Base-by-base conservation (phyloP, 2,329 filamentous ascomycete species). In the Stenocarpella maydis region DNA sequence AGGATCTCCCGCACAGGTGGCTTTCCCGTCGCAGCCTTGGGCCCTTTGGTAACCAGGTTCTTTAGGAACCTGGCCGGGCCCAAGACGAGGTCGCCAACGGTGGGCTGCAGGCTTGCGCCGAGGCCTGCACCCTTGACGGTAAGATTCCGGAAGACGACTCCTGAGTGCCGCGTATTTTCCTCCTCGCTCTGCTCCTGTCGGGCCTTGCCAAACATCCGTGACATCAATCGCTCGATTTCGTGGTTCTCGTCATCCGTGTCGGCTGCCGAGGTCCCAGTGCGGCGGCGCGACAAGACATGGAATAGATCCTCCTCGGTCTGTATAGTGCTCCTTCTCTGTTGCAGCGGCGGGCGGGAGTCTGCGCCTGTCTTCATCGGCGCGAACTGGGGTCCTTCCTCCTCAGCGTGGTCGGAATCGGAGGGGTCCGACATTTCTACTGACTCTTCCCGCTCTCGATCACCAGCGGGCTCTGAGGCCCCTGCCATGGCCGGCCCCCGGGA, bases 41-140 rank as follows among this genome's bases (percentile, higher is more conserved):
- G 73, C 0, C 77, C 77, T 50, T 75, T 75, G 6, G 74, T 76
- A 6, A 67, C 28, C 65, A 67, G 19, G 6, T 67, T 67, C 65
- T 67, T 67, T 10, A 78, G 34, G 24, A 76, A 76, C 9, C 76
- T 69, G 1, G 77, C 76, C 15, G 77, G 65, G 1, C 74, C 74
- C n/a, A 78, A 50, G 43, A 79, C 79, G 1, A 85, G 72, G 43
- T 82, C 70, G 50, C 78, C 68, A 71, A 82, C 79, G 0, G 83
- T 85, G 3, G 83, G 82, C 49, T 84, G 82, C 6, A 85, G 75
- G 47, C 81, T 83, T 0, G 91, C 90, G 0, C 90, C 90, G 0
- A 92, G 80, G 0, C 91, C 91, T 67, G 89, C 85, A 0, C 91
- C 91, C 68, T 89, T 91, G 21, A 94, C 91, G 0, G 89, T 92